Evolutionary conservation across 345 rosid species (phyloP), one percentile per base, ranked within the genome.

Genomic region (Gossypium ekmanianum): DNA sequence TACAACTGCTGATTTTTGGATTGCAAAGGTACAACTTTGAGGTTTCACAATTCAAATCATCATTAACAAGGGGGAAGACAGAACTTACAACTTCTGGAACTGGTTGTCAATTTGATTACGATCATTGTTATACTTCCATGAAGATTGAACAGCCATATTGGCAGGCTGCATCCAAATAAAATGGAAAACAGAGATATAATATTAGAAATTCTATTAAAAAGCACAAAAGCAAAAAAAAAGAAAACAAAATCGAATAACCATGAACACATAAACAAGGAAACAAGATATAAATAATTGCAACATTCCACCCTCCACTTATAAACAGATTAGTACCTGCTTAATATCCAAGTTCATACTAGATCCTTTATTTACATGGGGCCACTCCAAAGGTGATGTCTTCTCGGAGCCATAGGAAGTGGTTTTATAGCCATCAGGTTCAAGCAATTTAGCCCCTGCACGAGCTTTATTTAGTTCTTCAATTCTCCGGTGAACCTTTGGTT

Each of bases 1-100:
- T 27, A 43, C 12, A 58, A 43, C 22, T 9, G 20, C 44, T 22
- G 57, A 41, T 45, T 61, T 76, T 13, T 43, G 54, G 48, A 65
- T 75, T 69, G 52, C 26, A 47, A 76, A 65, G 8, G 61, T 68
- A 50, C 7, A 14, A 52, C 65, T 9, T 51, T 48, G 48, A 62
- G 54, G 50, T 65, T 68, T 17, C 44, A 63, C 39, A 57, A 22
- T 57, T 55, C 43, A 22, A 73, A 65, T 63, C 48, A 70, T 56
- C 68, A 68, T 58, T 51, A 43, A 76, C 11, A 2, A 70, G 68
- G 39, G 63, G 17, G 4, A 72, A 63, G 65, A 5, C 41, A 74
- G 26, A 43, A 89, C 97, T 90, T 81, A 91, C 98, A 90, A 81
- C 83, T 86, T 93, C 73, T 88, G 88, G 71, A 93, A 87, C 74